A percentile compares a stretch with the other conserved stretches of the same genome.
Conservation (phyloP, 2,329 filamentous ascomycete genomes). For the Rhexocercosporidium sp. region DNA sequence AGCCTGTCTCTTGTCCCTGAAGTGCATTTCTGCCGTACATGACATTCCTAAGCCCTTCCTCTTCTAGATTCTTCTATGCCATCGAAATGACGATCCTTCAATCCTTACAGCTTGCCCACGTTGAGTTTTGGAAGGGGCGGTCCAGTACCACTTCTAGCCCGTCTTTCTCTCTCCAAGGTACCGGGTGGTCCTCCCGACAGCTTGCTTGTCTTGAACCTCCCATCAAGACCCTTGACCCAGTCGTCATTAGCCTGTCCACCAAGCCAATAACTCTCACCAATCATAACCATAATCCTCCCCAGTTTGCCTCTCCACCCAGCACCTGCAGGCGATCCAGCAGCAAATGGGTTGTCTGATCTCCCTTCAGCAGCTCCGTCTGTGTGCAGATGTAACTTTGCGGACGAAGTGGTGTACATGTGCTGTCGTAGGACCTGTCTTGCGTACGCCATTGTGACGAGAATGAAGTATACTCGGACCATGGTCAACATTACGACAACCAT, state of each 20-base stretch:
- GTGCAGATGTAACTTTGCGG: conserved; percentile 40
- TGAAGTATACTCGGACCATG: conserved; percentile 80
- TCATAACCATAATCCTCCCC: conserved; percentile 77
- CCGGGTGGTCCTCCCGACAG: conserved; percentile 47
- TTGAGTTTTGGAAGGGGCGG: conserved; percentile 39
- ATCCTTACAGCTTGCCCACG: conserved; percentile 31
- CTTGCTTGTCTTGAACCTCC: conserved; percentile 59
- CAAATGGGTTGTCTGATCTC: conserved; percentile 72
- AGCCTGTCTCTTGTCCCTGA: conserved; percentile 7
- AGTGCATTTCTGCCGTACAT: background rate
- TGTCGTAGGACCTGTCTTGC: conserved; percentile 77
- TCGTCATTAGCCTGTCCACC: conserved; percentile 66
- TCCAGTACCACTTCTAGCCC: conserved; percentile 49
- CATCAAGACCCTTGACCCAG: conserved; percentile 69
- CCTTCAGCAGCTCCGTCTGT: conserved; percentile 48
- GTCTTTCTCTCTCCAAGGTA: conserved; percentile 48
- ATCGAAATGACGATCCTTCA: background rate
- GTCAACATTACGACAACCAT: conserved; percentile 76
- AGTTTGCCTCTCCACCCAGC: conserved; percentile 79
- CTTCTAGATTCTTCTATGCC: background rate
- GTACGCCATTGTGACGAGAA: conserved; percentile 82
- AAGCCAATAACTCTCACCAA: conserved; percentile 82
- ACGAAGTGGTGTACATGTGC: conserved; percentile 60
- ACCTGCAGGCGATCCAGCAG: conserved; percentile 70
- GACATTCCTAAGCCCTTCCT: background rate